phyloP scores from a whole-genome alignment of 495 filamentous ascomycete genomes.

The Parathielavia appendiculata region DNA sequence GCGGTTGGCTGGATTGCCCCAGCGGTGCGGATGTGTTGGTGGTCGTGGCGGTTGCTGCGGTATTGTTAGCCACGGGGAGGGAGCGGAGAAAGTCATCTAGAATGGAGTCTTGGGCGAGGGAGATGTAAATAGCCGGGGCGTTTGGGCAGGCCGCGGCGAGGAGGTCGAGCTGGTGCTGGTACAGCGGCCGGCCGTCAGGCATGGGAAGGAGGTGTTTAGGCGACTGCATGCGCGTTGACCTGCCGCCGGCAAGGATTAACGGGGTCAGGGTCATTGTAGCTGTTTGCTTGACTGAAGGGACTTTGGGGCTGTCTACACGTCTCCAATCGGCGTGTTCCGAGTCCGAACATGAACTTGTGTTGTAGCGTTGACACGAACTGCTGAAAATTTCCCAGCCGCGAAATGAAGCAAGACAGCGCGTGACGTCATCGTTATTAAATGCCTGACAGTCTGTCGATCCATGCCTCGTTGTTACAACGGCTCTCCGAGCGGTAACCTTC shows the following conservation, averaged over 20 bases:
- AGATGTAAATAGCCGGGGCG: not conserved
- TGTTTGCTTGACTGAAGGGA: not conserved
- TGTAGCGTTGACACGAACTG: too few relatives aligned
- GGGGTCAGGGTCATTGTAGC: not conserved
- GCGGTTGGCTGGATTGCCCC: not conserved
- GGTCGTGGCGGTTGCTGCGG: not conserved
- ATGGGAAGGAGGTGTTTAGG: conserved; percentile 1
- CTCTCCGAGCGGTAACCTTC: too few relatives aligned
- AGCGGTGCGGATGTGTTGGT: not conserved
- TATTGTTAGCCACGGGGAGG: not conserved
- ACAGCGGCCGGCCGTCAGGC: conserved; percentile 3
- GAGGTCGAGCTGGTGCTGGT: conserved; percentile 8
- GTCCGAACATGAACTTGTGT: too few relatives aligned
- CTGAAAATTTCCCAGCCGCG: too few relatives aligned
- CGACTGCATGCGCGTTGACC: not conserved
- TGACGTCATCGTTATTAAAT: not conserved
- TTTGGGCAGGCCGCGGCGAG: not conserved
- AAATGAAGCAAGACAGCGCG: not conserved
- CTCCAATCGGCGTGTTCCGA: not conserved
- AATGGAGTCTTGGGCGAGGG: conserved; percentile 1
- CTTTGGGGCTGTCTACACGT: not conserved
- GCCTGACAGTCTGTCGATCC: too few relatives aligned
- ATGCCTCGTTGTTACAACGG: too few relatives aligned
- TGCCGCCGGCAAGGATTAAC: conserved; percentile 4
- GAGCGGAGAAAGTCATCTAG: not conserved